Conservation (phyloP, 345 rosid species). For the Erysimum cheiranthoides region DNA sequence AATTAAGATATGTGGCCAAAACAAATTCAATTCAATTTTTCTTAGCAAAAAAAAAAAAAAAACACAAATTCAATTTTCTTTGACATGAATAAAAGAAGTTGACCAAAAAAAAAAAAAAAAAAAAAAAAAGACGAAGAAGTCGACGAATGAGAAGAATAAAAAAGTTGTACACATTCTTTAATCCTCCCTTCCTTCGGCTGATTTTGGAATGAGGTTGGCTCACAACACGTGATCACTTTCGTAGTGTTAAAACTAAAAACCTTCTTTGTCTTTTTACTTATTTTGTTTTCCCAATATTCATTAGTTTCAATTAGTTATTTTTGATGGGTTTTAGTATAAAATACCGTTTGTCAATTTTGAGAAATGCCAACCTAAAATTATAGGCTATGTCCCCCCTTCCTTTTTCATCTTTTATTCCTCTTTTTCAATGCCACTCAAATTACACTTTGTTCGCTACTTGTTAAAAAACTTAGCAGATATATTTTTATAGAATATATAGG, state of each 20-base stretch:
- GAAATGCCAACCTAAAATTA: conserved; percentile 11
- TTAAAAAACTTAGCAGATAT: not conserved
- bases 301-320: not conserved
- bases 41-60: too few relatives aligned
- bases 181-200: not conserved
- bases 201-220: not conserved
- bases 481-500: not conserved
- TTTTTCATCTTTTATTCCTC: not conserved
- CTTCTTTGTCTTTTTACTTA: not conserved
- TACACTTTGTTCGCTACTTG: conserved; percentile 8
- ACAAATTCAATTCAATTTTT: too few relatives aligned
- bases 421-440: conserved; percentile 1
- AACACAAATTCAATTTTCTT: too few relatives aligned
- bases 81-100: not conserved
- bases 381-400: not conserved
- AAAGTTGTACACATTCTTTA: not conserved
- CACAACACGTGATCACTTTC: conserved; percentile 27
- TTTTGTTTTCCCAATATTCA: not conserved
- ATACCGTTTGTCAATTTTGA: not conserved
- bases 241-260: not conserved
- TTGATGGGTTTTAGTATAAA: conserved; percentile 2
- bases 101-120: too few relatives aligned
- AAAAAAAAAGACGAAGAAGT: not conserved
- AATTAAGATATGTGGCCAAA: too few relatives aligned
- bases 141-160: not conserved